These are phyloP conservation scores for Chrysosporium keratinophilum DNA, from an alignment of 2,329 filamentous ascomycete species.

Conservation along the genomic window DNA sequence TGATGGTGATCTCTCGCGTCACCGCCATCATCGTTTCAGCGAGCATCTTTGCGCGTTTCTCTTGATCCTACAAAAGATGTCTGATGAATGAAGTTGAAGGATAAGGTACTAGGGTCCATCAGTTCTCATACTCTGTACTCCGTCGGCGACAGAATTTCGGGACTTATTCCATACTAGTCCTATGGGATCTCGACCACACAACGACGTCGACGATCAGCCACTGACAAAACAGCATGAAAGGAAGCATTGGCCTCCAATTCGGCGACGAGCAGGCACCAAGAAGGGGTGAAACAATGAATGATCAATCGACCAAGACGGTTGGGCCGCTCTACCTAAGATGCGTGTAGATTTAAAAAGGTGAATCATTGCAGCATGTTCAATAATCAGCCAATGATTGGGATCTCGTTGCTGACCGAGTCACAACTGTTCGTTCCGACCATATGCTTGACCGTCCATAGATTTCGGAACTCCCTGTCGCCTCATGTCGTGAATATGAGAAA, in stretches of 20 bases:
- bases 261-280: not conserved
- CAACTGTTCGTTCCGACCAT: not conserved
- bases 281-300: not conserved
- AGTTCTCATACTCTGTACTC: no score
- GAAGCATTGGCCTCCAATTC: not conserved
- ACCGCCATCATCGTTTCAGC: no score
- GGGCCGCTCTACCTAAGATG: not conserved
- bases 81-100: no score
- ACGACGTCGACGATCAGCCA: not conserved
- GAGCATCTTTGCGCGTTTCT: no score
- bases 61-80: no score
- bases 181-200: not conserved
- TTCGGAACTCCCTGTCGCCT: not conserved
- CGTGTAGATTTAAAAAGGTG: not conserved
- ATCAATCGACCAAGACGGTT: not conserved
- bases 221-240: not conserved
- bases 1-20: no score
- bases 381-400: not conserved
- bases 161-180: no score
- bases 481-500: not conserved
- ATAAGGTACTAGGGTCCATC: no score
- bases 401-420: not conserved
- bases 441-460: no score
- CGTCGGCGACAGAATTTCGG: no score
- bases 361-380: not conserved